phyloP scores from a whole-genome alignment of 2,329 filamentous ascomycete genomes.

The Alternaria rosae region DNA sequence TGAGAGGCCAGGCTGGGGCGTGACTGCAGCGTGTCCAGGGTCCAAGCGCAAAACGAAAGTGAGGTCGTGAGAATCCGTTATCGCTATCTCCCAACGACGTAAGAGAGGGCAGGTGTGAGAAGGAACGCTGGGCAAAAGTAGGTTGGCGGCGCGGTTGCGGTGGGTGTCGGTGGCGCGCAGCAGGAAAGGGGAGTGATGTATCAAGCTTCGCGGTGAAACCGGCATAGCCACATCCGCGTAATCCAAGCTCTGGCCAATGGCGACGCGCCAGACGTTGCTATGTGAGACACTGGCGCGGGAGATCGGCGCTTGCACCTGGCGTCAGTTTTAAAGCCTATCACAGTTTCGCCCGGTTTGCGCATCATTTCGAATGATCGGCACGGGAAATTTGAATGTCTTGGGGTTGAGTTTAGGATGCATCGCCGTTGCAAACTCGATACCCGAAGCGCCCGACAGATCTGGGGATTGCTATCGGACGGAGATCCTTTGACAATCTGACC shows the following conservation, averaged over 20 bases:
- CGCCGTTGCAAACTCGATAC: slow-evolving; percentile 1
- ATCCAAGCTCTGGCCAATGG: slow-evolving; percentile 29
- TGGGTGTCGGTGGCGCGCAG: slow-evolving; percentile 9
- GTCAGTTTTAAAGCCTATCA: slow-evolving; percentile 25
- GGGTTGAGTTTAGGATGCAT: not conserved
- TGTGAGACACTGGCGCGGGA: slow-evolving; percentile 41
- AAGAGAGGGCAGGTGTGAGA: slow-evolving; percentile 1
- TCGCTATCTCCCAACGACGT: not conserved
- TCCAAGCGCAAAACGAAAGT: slow-evolving; percentile 1
- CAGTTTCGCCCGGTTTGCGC: slow-evolving; percentile 1
- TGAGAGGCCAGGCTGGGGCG: slow-evolving; percentile 2
- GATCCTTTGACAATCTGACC: not conserved
- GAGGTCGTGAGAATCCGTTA: not conserved
- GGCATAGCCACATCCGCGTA: slow-evolving; percentile 32
- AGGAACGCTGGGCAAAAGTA: slow-evolving; percentile 6
- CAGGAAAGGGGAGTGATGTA: slow-evolving; percentile 28
- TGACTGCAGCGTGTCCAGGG: not conserved
- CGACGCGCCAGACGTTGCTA: slow-evolving; percentile 16
- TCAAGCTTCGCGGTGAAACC: slow-evolving; percentile 33
- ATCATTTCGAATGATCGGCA: not conserved
- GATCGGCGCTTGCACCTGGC: slow-evolving; percentile 20
- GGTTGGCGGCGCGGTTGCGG: slow-evolving; percentile 4
- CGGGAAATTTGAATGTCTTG: not conserved
- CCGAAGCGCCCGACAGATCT: not conserved
- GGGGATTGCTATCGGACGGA: not conserved